Evolutionary conservation across 2,329 filamentous ascomycete genomes (phyloP).

Genomic region (Thyridium curvatum): DNA sequence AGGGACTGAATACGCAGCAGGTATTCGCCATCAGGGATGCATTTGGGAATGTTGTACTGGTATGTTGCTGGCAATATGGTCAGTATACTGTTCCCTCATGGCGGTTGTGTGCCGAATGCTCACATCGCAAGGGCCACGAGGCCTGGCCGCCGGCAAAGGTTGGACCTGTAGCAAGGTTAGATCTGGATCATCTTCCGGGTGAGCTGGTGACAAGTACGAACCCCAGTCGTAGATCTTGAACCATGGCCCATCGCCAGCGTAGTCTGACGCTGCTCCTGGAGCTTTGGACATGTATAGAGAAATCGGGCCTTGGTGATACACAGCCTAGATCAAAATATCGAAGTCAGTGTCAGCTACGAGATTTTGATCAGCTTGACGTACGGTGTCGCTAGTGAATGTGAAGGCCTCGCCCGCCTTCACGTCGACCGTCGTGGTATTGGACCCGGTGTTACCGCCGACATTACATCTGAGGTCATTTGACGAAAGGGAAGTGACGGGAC

Average conservation of each 20-base stretch:
- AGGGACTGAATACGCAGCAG: conserved; percentile 54
- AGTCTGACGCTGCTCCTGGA: conserved; percentile 23
- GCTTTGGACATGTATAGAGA: conserved; percentile 36
- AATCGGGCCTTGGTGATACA: conserved; percentile 36
- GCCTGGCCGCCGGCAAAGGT: conserved; percentile 22
- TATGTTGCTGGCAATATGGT: conserved; percentile 18
- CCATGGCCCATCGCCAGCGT: conserved; percentile 32
- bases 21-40: conserved; percentile 51
- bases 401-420: conserved; percentile 30
- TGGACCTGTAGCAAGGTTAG: conserved; percentile 13
- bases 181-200: neutral
- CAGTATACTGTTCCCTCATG: neutral
- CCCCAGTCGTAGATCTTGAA: conserved; percentile 34
- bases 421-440: conserved; percentile 22
- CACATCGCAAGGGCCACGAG: conserved; percentile 25
- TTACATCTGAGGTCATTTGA: conserved; percentile 36
- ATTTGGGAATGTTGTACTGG: conserved; percentile 38
- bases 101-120: conserved; percentile 4
- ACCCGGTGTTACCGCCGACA: conserved; percentile 25
- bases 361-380: neutral
- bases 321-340: conserved; percentile 13
- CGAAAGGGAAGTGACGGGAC: conserved; percentile 33
- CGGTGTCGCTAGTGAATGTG: conserved; percentile 27
- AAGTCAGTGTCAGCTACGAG: too few species aligned
- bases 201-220: neutral